Base-by-base conservation (phyloP, 2,329 filamentous ascomycete species). In the Penicillium thymicola region DNA sequence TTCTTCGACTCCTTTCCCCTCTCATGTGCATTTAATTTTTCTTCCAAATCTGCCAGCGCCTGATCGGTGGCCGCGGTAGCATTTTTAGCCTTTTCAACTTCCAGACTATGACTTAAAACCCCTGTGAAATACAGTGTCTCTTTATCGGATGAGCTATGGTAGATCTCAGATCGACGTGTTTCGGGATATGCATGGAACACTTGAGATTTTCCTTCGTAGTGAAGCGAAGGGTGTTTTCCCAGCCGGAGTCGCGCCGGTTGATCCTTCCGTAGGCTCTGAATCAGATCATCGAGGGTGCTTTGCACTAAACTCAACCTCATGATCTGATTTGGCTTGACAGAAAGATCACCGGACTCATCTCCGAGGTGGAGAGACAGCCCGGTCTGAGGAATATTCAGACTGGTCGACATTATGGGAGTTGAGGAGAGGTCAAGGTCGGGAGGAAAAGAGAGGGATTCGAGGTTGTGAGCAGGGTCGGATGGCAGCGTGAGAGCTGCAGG, bases 1-100 rank as follows among this genome's bases (percentile, higher is more conserved):
- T 81, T 82, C 69, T 83, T 84, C 37, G 83, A 83, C 70, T 85
- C 80, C 71, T 85, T 85, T 61, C 84, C 79, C 66, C 85, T 78
- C 66, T 85, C 78, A 50, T 83, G 79, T 23, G 82, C 80, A 58
- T 80, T 84, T 69, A 87, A 76, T 65, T 78, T 85, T 68, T 78
- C 82, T 70, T 85, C 80, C 52, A 87, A 75, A 38, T 78, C 79
- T 51, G 82, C 82, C 70, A 87, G 71, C 28, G 85, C 85, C 58
- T 81, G 79, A 69, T 87, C 85, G 38, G 80, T 80, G 59, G 80
- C 81, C 28, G 81, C 80, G 42, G 79, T 82, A 36, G 77, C 80
- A 67, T 81, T 76, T 68, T 81, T 77, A 38, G 79, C 80, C 70
- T 81, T 81, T 65, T 81, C 77, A 36, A 84, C 78, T 62, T 78